A percentile compares a stretch with the other conserved stretches of the same genome.
Conservation (phyloP, 1,139 yeast species). For the Pichia sorboxylosa region DNA sequence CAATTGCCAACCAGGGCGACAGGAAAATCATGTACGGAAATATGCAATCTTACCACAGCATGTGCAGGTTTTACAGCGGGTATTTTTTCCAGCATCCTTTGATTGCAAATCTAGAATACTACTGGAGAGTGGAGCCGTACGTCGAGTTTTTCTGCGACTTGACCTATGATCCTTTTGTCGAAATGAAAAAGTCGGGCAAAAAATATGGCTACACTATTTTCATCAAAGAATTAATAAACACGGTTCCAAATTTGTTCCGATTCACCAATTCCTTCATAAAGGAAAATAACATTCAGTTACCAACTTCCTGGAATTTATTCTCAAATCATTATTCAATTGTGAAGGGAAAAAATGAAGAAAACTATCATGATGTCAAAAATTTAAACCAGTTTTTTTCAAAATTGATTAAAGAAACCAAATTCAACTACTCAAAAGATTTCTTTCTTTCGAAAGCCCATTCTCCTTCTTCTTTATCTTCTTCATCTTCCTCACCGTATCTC, state of each 20-base stretch:
- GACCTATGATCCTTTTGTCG: slow-evolving; percentile 80
- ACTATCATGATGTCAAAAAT: slow-evolving; percentile 20
- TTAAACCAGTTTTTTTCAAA: slow-evolving; percentile 13
- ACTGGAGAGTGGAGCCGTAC: slow-evolving; percentile 91
- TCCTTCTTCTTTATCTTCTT: neutral
- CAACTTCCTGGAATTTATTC: slow-evolving; percentile 50
- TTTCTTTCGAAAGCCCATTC: slow-evolving; percentile 17
- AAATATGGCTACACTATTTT: slow-evolving; percentile 76
- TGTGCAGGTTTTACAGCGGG: slow-evolving; percentile 70
- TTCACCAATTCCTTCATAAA: slow-evolving; percentile 55
- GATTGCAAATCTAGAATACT: slow-evolving; percentile 65
- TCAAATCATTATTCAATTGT: slow-evolving; percentile 24
- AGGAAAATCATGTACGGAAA: slow-evolving; percentile 72
- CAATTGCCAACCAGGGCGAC: slow-evolving; percentile 64
- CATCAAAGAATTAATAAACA: slow-evolving; percentile 61
- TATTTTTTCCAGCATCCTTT: slow-evolving; percentile 64
- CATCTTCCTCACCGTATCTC: neutral
- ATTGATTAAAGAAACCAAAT: slow-evolving; percentile 13
- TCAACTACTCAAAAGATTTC: slow-evolving; percentile 12
- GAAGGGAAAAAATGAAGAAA: slow-evolving; percentile 18
- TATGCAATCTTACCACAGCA: slow-evolving; percentile 56
- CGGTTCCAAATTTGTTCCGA: slow-evolving; percentile 71
- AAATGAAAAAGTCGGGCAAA: slow-evolving; percentile 60
- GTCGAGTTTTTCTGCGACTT: slow-evolving; percentile 82
- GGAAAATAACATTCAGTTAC: slow-evolving; percentile 30